phyloP scores from a whole-genome alignment of 495 filamentous ascomycete genomes.

The Sporormia fimetaria region DNA sequence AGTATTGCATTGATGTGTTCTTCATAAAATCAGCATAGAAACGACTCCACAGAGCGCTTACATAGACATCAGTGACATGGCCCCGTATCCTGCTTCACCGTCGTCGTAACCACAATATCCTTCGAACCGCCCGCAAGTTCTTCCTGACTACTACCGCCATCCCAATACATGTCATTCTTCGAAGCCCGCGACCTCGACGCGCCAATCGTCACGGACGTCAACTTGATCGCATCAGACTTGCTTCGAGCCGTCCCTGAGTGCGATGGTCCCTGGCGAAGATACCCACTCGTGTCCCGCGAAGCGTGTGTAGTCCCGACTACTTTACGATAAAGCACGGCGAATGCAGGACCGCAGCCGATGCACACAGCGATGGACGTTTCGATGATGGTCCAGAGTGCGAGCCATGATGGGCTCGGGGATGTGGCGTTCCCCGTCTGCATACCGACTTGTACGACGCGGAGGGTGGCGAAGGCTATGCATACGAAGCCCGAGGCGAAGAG shows the following conservation, averaged over 20 bases:
- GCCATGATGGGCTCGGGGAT: conserved; percentile 30
- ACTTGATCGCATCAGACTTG: neutral
- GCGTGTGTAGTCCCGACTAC: conserved; percentile 1
- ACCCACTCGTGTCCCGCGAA: conserved; percentile 5
- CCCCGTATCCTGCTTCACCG: conserved; percentile 6
- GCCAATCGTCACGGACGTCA: conserved; percentile 3
- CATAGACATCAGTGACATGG: too few species aligned
- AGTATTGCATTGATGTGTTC: too few species aligned
- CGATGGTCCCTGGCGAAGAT: conserved; percentile 1
- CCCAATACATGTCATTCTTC: conserved; percentile 1
- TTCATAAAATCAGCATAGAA: too few species aligned
- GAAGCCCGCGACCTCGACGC: neutral
- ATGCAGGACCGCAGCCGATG: conserved; percentile 40
- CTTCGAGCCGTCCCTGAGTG: neutral
- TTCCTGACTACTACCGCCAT: conserved; percentile 7
- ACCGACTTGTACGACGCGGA: conserved; percentile 36
- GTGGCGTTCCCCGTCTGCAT: conserved; percentile 1
- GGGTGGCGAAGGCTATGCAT: conserved; percentile 42
- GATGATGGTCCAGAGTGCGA: conserved; percentile 31
- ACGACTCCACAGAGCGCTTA: too few species aligned
- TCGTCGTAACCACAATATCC: conserved; percentile 8
- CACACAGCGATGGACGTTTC: conserved; percentile 35
- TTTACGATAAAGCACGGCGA: conserved; percentile 18
- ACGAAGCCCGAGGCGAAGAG: conserved; percentile 42
- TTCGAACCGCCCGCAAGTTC: neutral